Evolutionary conservation across 768 basidiomycete genomes (phyloP).

Genomic region (Lactarius sp.): DNA sequence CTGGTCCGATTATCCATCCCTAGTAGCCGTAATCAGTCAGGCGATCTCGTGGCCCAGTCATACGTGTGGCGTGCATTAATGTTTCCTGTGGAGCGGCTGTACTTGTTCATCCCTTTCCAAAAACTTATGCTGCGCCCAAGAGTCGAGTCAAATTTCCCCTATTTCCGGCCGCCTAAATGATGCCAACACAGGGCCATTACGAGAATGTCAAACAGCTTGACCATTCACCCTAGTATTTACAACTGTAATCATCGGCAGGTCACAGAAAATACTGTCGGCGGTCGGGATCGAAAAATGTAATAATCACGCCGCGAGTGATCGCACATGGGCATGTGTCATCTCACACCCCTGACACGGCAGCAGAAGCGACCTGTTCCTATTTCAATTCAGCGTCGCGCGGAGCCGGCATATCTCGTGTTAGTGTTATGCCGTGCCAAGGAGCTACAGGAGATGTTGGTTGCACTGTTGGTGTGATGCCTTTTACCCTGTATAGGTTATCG

Average conservation of each 20-base stretch:
- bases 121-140: conserved; percentile 12
- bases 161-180: conserved; percentile 3
- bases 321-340: conserved; percentile 16
- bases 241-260: conserved; percentile 9
- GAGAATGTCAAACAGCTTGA: conserved; percentile 5
- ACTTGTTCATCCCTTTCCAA: background rate
- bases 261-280: background rate
- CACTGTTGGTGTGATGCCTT: conserved; percentile 7
- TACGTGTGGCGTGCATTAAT: conserved; percentile 9
- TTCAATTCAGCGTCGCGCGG: conserved; percentile 16
- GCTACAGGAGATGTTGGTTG: background rate
- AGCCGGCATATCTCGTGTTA: conserved; percentile 14
- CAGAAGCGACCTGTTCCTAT: conserved; percentile 13
- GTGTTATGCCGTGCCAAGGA: background rate
- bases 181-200: conserved; percentile 7
- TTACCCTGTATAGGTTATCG: background rate
- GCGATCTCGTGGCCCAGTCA: conserved; percentile 5
- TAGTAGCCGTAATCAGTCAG: background rate
- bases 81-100: conserved; percentile 7
- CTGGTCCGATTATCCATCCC: background rate
- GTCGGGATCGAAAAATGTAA: conserved; percentile 15
- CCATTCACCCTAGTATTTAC: conserved; percentile 6
- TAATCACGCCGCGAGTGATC: conserved; percentile 14
- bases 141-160: conserved; percentile 11
- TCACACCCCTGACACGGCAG: conserved; percentile 18